phyloP scores from a whole-genome alignment of 768 basidiomycete genomes.

The Chalciporus piperatus region DNA sequence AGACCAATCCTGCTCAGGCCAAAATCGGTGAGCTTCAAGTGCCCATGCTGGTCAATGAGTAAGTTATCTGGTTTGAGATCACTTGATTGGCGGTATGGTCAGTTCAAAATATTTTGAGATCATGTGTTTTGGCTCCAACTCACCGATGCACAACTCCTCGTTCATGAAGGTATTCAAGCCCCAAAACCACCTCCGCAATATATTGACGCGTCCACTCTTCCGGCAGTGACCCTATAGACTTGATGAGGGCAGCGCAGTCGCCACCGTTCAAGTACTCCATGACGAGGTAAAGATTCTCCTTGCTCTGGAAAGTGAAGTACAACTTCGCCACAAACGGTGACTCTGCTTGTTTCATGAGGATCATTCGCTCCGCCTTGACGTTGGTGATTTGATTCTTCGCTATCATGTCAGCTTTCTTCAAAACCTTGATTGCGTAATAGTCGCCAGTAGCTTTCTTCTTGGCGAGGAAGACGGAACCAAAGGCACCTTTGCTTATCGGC shows the following conservation, averaged over 20 bases:
- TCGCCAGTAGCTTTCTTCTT: constrained; percentile 99
- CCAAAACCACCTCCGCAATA: constrained; percentile 92
- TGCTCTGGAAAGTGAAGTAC: constrained; percentile 99
- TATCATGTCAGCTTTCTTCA: constrained; percentile 99
- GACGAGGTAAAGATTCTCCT: constrained; percentile 96
- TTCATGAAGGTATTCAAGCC: constrained; percentile 94
- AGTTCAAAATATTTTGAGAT: background rate
- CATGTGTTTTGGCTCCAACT: constrained; percentile 21
- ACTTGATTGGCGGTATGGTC: constrained; percentile 40
- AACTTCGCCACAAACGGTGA: constrained; percentile 97
- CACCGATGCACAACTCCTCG: constrained; percentile 96
- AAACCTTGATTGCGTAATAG: constrained; percentile 99
- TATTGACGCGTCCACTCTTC: constrained; percentile 98
- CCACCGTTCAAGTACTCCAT: constrained; percentile 99
- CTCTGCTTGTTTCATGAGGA: constrained; percentile 98
- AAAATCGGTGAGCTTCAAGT: constrained; percentile 97
- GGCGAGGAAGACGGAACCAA: constrained; percentile 96
- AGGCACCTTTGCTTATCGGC: constrained; percentile 98
- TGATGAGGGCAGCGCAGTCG: constrained; percentile 96
- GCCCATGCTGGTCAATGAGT: constrained; percentile 94
- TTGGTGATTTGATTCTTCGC: constrained; percentile 99
- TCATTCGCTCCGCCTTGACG: constrained; percentile 99
- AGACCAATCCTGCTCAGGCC: constrained; percentile 96
- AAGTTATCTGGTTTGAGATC: constrained; percentile 98
- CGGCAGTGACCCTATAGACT: constrained; percentile 86